Conservation (phyloP, 768 basidiomycete species). For the Tricholoma matsutake region DNA sequence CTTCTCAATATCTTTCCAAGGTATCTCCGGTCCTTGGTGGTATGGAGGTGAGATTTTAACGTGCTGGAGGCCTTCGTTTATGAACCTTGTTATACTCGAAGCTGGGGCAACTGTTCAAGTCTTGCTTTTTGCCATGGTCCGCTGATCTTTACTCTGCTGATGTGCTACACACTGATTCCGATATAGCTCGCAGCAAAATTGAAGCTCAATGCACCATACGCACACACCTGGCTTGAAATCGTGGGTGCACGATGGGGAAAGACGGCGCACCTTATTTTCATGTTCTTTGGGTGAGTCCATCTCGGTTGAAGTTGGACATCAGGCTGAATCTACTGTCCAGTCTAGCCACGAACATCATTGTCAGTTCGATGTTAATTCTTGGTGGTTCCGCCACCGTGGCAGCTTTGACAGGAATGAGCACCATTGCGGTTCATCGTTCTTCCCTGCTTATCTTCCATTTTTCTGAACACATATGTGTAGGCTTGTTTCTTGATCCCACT, state of each 20-base stretch:
- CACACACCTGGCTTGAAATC: slow-evolving; percentile 89
- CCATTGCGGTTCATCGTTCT: slow-evolving; percentile 57
- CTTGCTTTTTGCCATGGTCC: slow-evolving; percentile 81
- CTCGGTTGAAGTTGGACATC: not conserved
- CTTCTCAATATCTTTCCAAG: not conserved
- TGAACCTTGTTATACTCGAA: not conserved
- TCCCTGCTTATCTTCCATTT: not conserved
- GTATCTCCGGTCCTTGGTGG: slow-evolving; percentile 73
- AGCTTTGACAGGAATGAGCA: slow-evolving; percentile 85
- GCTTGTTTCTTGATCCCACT: slow-evolving; percentile 90
- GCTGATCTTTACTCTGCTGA: slow-evolving; percentile 6
- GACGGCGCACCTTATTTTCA: slow-evolving; percentile 76
- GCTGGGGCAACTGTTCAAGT: slow-evolving; percentile 86
- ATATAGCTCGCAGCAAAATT: slow-evolving; percentile 81
- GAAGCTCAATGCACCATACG: slow-evolving; percentile 86
- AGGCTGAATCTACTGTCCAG: slow-evolving; percentile 24
- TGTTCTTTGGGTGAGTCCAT: slow-evolving; percentile 72
- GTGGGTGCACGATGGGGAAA: slow-evolving; percentile 79
- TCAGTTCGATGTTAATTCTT: slow-evolving; percentile 80
- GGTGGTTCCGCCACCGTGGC: slow-evolving; percentile 88
- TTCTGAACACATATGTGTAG: slow-evolving; percentile 23
- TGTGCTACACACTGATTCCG: not conserved
- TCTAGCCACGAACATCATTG: slow-evolving; percentile 88
- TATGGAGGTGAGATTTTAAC: slow-evolving; percentile 50
- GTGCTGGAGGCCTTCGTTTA: not conserved